These are phyloP conservation scores for Desmodesmus armatus DNA, from an alignment of 139 green algal genomes.

Conservation along the genomic window DNA sequence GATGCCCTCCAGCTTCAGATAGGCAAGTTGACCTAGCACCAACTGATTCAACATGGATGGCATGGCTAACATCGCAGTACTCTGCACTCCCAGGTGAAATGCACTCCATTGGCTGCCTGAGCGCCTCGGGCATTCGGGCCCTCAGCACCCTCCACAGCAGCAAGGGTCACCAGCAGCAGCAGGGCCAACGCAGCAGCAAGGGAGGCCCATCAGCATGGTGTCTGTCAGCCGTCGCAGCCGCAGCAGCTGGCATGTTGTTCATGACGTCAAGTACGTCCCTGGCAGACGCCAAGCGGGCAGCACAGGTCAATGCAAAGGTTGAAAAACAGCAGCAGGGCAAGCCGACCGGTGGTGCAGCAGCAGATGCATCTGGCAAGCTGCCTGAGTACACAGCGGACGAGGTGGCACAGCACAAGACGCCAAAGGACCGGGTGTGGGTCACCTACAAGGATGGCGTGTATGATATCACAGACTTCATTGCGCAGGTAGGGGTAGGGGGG, in stretches of 20 bases:
- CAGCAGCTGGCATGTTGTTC: background rate
- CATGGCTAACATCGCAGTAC: background rate
- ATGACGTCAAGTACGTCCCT: background rate
- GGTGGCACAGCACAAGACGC: conserved; percentile 80
- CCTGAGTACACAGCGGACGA: conserved; percentile 69
- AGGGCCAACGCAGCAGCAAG: background rate
- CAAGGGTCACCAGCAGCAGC: conserved; percentile 2
- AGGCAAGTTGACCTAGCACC: background rate
- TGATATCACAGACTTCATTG: conserved; percentile 82
- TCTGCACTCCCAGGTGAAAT: background rate
- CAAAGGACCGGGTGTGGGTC: conserved; percentile 84
- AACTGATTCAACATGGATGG: too few relatives aligned
- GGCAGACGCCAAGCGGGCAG: conserved; percentile 9
- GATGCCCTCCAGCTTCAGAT: background rate
- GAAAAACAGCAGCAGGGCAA: conserved; percentile 10
- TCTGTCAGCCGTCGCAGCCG: conserved; percentile 16
- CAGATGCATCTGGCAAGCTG: background rate
- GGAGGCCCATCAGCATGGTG: background rate
- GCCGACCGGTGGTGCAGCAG: background rate
- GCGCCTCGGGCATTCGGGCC: background rate
- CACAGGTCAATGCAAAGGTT: conserved; percentile 2
- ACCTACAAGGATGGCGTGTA: conserved; percentile 91
- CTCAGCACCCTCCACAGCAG: too few relatives aligned
- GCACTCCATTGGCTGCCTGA: background rate
- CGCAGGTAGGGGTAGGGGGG: conserved; percentile 20